Conservation (phyloP, 2,329 filamentous ascomycete genomes). For the Fusarium circinatum region DNA sequence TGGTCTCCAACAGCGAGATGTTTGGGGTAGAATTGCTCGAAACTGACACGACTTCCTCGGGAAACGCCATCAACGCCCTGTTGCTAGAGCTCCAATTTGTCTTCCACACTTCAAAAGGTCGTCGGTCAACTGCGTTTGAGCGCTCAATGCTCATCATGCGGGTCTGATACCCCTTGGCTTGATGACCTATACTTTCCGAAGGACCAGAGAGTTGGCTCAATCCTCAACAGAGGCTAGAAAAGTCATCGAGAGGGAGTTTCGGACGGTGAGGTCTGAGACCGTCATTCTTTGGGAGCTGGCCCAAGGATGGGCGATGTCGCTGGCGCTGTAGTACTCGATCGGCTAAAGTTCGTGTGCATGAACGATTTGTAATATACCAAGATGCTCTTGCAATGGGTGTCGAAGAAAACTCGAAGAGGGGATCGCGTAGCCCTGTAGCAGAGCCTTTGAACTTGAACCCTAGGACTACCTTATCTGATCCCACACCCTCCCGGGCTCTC, state of each 20-base stretch:
- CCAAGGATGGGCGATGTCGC: neutral
- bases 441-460: neutral
- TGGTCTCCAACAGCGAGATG: neutral
- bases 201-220: neutral
- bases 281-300: rapidly evolving
- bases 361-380: rapidly evolving
- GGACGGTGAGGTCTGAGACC: rapidly evolving
- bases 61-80: rapidly evolving
- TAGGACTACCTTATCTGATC: neutral
- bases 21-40: rapidly evolving
- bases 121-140: neutral
- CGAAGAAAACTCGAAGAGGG: rapidly evolving
- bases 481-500: rapidly evolving
- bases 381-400: rapidly evolving
- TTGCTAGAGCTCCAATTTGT: rapidly evolving
- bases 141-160: neutral
- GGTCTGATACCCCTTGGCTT: too few species aligned
- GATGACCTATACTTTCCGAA: neutral
- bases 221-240: neutral
- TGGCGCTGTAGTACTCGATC: neutral
- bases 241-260: neutral
- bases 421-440: neutral
- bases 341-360: rapidly evolving
- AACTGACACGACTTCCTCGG: rapidly evolving
- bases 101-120: neutral